phyloP scores from a whole-genome alignment of 2,329 filamentous ascomycete genomes.

The Aspergillus ibericus region DNA sequence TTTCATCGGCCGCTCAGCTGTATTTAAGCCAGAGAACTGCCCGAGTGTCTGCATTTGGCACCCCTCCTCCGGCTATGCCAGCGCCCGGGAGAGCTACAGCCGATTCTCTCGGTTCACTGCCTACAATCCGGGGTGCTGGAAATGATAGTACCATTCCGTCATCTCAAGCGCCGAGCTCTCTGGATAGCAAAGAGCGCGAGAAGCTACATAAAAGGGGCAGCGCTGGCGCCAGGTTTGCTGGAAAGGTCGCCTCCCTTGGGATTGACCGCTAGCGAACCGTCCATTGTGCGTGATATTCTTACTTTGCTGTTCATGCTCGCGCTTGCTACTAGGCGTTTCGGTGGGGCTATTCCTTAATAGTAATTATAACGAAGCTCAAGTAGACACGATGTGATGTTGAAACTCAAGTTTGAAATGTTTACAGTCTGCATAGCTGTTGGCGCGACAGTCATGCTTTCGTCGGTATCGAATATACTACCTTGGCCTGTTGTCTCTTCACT shows the following conservation, averaged over 20 bases:
- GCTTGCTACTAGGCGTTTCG: constrained; percentile 6
- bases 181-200: constrained; percentile 59
- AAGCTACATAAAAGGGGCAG: constrained; percentile 77
- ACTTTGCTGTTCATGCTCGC: constrained; percentile 10
- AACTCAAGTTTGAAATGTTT: constrained; percentile 9
- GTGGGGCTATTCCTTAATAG: constrained; percentile 8
- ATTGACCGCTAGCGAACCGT: constrained; percentile 38
- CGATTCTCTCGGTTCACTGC: constrained; percentile 65
- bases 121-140: constrained; percentile 47
- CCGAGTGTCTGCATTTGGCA: constrained; percentile 27
- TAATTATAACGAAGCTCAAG: constrained; percentile 24
- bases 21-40: constrained; percentile 77
- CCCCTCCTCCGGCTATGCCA: constrained; percentile 48
- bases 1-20: constrained; percentile 74
- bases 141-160: constrained; percentile 19
- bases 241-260: constrained; percentile 47
- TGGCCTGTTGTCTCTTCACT: background rate
- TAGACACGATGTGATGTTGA: constrained; percentile 15
- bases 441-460: background rate
- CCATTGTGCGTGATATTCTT: constrained; percentile 3
- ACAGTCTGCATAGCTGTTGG: constrained; percentile 3
- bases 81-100: constrained; percentile 35
- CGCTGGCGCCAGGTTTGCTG: constrained; percentile 67
- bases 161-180: constrained; percentile 30
- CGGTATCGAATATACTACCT: background rate